phyloP scores from a whole-genome alignment of 441 rosid genomes.

The Populus hybrid region DNA sequence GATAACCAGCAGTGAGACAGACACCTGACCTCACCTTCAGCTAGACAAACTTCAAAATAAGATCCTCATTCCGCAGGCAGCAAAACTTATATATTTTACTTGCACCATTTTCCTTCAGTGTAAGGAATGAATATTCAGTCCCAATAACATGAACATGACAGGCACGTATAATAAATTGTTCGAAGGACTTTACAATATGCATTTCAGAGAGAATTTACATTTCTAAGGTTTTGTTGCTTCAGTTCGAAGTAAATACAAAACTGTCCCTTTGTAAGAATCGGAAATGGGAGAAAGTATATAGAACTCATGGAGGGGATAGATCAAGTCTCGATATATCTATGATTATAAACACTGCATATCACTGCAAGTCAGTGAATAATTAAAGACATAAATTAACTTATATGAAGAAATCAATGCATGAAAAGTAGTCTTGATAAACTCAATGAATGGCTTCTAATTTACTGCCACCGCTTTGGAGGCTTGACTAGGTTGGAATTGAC shows the following conservation, averaged over 20 bases:
- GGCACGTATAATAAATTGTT: background rate
- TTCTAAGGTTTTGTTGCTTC: background rate
- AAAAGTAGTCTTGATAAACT: background rate
- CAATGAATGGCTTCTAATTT: constrained; percentile 10
- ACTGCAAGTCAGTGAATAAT: background rate
- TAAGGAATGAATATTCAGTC: background rate
- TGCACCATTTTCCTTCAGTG: background rate
- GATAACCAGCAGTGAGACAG: background rate
- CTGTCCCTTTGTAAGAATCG: background rate
- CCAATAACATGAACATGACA: background rate
- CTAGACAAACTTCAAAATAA: background rate
- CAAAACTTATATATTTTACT: background rate
- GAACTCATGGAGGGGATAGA: background rate
- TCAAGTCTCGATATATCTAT: constrained; percentile 5
- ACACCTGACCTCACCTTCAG: background rate
- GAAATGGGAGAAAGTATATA: background rate
- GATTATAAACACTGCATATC: background rate
- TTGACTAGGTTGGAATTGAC: constrained; percentile 26
- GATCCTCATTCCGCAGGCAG: background rate
- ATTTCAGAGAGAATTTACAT: background rate
- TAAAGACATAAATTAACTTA: background rate
- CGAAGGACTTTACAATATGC: constrained; percentile 10
- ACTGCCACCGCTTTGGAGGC: constrained; percentile 47
- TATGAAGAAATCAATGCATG: background rate
- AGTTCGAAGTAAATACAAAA: background rate